phyloP scores from a whole-genome alignment of 371 early-diverging fungal genomes.

The Actinomortierella wolfii region DNA sequence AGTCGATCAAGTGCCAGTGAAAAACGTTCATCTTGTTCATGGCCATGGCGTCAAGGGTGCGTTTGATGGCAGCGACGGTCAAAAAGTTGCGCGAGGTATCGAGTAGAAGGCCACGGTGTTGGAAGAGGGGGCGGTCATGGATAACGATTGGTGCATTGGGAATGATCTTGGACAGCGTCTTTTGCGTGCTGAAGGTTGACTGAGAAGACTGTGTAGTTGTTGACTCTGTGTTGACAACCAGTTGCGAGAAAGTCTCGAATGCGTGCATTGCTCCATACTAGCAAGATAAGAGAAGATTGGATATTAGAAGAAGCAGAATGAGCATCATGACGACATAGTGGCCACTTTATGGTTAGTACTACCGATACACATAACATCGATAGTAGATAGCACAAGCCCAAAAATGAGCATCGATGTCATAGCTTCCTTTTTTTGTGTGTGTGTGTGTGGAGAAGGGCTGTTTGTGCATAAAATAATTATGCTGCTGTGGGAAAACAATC shows the following conservation, averaged over 20 bases:
- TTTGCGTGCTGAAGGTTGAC: constrained; percentile 1
- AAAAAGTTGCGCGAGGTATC: constrained; percentile 81
- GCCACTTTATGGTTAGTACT: background rate
- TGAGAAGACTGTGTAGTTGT: background rate
- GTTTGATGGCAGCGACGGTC: constrained; percentile 62
- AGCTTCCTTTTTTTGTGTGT: no score
- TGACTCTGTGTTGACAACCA: constrained; percentile 49
- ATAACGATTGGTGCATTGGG: constrained; percentile 57
- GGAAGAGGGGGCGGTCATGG: constrained; percentile 64
- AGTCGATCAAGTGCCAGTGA: constrained; percentile 82
- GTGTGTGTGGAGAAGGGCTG: no score
- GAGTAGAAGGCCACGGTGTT: constrained; percentile 77
- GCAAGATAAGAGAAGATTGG: no score
- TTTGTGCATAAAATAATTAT: no score
- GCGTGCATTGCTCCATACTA: constrained; percentile 76
- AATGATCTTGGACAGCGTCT: constrained; percentile 18
- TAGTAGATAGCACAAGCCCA: no score
- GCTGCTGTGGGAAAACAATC: no score
- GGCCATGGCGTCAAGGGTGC: constrained; percentile 61
- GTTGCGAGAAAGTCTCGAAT: constrained; percentile 75
- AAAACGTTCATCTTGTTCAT: constrained; percentile 69
- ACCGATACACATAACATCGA: background rate
- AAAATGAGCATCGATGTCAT: no score
- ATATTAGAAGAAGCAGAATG: no score
- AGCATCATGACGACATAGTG: background rate